phyloP scores from a whole-genome alignment of 129 eudicot species.

The Rutidosis leptorrhynchoides region DNA sequence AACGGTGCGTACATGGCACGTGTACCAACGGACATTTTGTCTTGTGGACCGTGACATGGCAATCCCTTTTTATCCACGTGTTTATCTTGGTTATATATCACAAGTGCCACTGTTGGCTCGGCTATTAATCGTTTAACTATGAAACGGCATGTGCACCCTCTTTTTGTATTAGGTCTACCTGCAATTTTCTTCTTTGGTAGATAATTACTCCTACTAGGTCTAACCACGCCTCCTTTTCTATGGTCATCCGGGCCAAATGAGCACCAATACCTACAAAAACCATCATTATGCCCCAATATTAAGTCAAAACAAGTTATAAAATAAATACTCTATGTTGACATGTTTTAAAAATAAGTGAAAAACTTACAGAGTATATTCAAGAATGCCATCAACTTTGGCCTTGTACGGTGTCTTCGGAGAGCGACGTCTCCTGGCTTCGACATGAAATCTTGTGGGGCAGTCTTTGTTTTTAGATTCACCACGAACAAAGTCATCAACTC shows the following conservation, averaged over 20 bases:
- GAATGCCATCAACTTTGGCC: constrained; percentile 92
- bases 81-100: constrained; percentile 80
- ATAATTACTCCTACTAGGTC: constrained; percentile 77
- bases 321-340: not conserved
- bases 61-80: constrained; percentile 77
- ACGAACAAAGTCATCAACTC: constrained; percentile 70
- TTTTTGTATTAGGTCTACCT: constrained; percentile 87
- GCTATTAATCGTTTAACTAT: constrained; percentile 89
- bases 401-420: constrained; percentile 53
- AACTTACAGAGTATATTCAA: constrained; percentile 81
- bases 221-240: constrained; percentile 80
- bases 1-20: constrained; percentile 95
- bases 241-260: constrained; percentile 98
- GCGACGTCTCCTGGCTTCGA: constrained; percentile 81
- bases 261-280: constrained; percentile 79
- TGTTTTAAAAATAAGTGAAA: not conserved
- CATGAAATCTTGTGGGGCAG: constrained; percentile 84
- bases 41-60: constrained; percentile 95
- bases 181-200: constrained; percentile 71
- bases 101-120: constrained; percentile 78
- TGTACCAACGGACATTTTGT: constrained; percentile 75
- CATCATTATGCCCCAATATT: not conserved
- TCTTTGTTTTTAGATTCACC: constrained; percentile 84
- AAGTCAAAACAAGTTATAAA: not conserved
- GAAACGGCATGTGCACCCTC: constrained; percentile 95